Base-by-base conservation (phyloP, 257 asterid genomes). In the Oldenlandia corymbosa region DNA sequence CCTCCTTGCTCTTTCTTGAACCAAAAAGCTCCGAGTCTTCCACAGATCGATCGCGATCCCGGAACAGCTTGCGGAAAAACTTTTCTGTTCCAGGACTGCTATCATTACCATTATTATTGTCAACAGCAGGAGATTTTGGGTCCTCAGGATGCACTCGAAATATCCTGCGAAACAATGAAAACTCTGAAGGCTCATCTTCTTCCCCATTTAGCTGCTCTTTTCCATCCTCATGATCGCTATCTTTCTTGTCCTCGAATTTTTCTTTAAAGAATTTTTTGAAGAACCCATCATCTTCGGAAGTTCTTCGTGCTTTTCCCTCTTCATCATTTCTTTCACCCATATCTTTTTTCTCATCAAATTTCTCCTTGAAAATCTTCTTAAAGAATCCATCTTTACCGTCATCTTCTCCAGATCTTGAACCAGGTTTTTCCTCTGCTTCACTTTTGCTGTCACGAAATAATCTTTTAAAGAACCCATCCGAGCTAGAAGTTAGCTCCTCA, bases 1-100 rank as follows among this genome's bases (percentile, higher is more conserved):
- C 97, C 95, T 74, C 85, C 74, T 81, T 85, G 83, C 71, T 82
- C 77, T 79, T 88, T 67, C 73, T 85, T 58, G 88, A 82, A 55
- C 88, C 82, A 78, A 87, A 84, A 65, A 90, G 95, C 80, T 90
- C 95, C n/a, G 95, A 90, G 70, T 90, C 95, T 75, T 90, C 95
- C 60, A 87, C 75, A 37, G 95, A 90, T 65, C 95, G 95, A 56
- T 90, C 95, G 64, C 95, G 94, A 51, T 90, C 97, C 79, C 83
- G 85, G 74, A 90, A 90, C 77, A 90, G 74, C 85, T 90, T 90
- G 68, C 90, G 91, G 28, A 90, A 87, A 66, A 90, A 87, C 62
- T 65, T 87, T 69, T 90, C 97, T 53, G 97, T 90, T 66, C 97
- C 95, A 66, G 97, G 95, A 70, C 95, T 87, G 80, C 90, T 84